These are phyloP conservation scores for Penicillium polonicum DNA, from an alignment of 2,329 filamentous ascomycete species.

Conservation along the genomic window DNA sequence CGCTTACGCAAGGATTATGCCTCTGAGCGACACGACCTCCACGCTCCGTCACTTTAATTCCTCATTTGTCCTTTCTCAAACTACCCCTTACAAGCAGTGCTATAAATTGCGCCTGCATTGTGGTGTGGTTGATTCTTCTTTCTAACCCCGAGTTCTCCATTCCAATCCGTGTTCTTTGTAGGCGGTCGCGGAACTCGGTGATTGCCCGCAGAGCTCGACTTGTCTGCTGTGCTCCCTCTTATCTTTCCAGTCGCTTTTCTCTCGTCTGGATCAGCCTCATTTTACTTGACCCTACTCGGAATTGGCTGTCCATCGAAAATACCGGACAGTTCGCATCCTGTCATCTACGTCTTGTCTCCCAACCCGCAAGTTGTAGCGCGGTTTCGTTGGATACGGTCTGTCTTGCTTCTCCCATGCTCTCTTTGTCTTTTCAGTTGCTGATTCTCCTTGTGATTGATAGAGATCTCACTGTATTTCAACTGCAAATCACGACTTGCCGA, in stretches of 20 bases:
- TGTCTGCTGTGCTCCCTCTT: conserved; percentile 6
- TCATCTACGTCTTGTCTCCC: background rate
- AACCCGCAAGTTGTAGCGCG: conserved; percentile 1
- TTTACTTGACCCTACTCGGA: background rate
- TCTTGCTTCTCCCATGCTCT: background rate
- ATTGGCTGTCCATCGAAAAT: background rate
- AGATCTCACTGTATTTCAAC: background rate
- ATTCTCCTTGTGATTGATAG: background rate
- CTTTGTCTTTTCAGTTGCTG: background rate
- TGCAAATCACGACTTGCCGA: background rate
- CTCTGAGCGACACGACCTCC: conserved; percentile 4
- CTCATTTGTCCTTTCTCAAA: conserved; percentile 1
- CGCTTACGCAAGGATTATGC: conserved; percentile 6
- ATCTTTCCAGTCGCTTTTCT: background rate
- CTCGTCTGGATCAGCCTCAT: background rate
- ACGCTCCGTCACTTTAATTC: background rate
- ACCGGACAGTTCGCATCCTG: background rate
- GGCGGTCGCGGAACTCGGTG: conserved; percentile 12
- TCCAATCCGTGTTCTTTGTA: conserved; percentile 2
- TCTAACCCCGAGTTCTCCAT: background rate
- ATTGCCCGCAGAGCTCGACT: conserved; percentile 15
- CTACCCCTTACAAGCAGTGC: background rate
- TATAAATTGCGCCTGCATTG: background rate
- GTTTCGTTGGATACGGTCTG: conserved; percentile 5
- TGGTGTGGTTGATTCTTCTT: background rate